These are phyloP conservation scores for Hortiboletus rubellus DNA, from an alignment of 1,284 basidiomycete species.

Conservation along the genomic window DNA sequence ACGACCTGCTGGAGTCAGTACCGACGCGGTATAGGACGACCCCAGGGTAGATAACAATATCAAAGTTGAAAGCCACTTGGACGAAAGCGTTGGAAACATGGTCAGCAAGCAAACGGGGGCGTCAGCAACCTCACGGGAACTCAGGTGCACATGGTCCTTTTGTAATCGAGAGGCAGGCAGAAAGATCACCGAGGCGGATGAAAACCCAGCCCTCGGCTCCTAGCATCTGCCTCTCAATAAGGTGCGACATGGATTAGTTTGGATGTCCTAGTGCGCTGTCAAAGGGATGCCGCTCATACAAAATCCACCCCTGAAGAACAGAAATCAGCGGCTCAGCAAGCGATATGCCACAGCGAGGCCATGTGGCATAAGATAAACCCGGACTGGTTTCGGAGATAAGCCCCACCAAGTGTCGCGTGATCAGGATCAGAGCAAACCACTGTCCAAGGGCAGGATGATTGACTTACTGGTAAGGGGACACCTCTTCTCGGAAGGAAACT, in stretches of 20 bases:
- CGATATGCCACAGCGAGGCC: constrained; percentile 11
- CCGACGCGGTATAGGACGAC: constrained; percentile 11
- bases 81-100: constrained; percentile 1
- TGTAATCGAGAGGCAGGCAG: constrained; percentile 6
- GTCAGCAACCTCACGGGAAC: neutral
- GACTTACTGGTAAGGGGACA: constrained; percentile 15
- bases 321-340: constrained; percentile 8
- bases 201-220: constrained; percentile 16
- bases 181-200: constrained; percentile 7
- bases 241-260: constrained; percentile 19
- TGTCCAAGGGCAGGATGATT: constrained; percentile 7
- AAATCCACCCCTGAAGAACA: constrained; percentile 8
- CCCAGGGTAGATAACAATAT: constrained; percentile 11
- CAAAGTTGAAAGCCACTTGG: constrained; percentile 9
- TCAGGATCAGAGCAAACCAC: constrained; percentile 2
- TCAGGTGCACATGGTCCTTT: constrained; percentile 15
- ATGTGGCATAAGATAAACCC: constrained; percentile 11
- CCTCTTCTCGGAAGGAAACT: constrained; percentile 9
- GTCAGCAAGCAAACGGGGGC: neutral
- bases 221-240: constrained; percentile 16
- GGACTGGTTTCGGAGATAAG: constrained; percentile 12
- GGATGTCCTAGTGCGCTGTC: constrained; percentile 5
- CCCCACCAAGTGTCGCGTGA: neutral
- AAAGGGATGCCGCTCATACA: constrained; percentile 1
- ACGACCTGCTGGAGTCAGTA: constrained; percentile 2